These are phyloP conservation scores for Fonsecaea monophora DNA, from an alignment of 2,329 filamentous ascomycete genomes.

Conservation along the genomic window DNA sequence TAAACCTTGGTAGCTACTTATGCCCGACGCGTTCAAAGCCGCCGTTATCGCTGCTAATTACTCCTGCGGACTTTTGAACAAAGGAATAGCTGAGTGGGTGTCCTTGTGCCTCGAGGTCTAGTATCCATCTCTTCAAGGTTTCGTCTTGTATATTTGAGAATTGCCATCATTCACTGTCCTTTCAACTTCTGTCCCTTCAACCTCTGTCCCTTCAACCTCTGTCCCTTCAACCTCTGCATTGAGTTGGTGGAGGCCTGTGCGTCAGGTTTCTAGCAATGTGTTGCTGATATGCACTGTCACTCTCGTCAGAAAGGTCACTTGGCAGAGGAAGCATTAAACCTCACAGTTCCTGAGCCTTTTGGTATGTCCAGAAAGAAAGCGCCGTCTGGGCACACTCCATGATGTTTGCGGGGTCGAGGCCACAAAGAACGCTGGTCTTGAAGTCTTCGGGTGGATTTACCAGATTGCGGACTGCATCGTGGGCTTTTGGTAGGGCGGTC, in stretches of 20 bases:
- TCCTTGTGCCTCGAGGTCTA: constrained; percentile 23
- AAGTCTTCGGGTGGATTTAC: constrained; percentile 86
- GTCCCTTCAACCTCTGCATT: constrained; percentile 73
- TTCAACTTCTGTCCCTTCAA: constrained; percentile 65
- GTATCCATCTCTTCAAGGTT: constrained; percentile 28
- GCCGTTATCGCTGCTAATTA: constrained; percentile 2
- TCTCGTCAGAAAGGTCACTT: constrained; percentile 11
- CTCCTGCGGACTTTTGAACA: constrained; percentile 17
- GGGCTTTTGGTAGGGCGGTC: constrained; percentile 67
- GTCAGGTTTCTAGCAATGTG: constrained; percentile 73
- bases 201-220: constrained; percentile 50
- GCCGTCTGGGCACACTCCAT: constrained; percentile 86
- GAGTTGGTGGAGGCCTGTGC: constrained; percentile 73
- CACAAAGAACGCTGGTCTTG: constrained; percentile 84
- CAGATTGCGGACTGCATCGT: constrained; percentile 75
- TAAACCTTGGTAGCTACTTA: constrained; percentile 36
- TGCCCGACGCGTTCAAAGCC: constrained; percentile 18
- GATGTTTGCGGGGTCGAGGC: constrained; percentile 78
- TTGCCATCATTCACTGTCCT: too few species aligned
- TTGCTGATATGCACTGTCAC: constrained; percentile 74
- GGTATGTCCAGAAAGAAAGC: constrained; percentile 85
- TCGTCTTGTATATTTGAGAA: constrained; percentile 23
- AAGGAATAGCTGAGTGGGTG: constrained; percentile 20
- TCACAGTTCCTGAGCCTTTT: constrained; percentile 82
- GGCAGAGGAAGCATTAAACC: not conserved